Percentiles rank a stretch among this genome's conserved stretches.
These are phyloP conservation scores for Tremella mesenterica DNA, from an alignment of 768 basidiomycete genomes.

Conservation along the genomic window DNA sequence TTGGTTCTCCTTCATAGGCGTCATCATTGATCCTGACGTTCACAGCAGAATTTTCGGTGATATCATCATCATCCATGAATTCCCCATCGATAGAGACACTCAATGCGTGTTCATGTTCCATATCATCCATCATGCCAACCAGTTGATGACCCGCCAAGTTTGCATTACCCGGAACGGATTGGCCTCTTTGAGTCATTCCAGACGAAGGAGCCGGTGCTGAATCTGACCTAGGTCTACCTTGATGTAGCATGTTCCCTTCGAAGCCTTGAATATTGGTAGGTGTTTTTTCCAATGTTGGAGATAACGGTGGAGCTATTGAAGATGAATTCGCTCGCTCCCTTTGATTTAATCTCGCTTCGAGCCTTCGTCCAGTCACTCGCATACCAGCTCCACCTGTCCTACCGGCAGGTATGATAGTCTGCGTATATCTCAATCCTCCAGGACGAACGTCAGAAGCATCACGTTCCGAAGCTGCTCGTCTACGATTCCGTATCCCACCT, in stretches of 20 bases:
- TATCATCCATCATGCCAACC: background rate
- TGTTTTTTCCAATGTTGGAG: background rate
- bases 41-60: background rate
- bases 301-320: background rate
- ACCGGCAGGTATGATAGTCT: conserved; percentile 72
- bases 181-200: background rate
- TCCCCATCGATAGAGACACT: background rate
- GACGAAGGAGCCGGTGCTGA: conserved; percentile 31
- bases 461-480: conserved; percentile 39
- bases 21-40: too few species aligned
- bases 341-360: conserved; percentile 1
- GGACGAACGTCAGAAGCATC: conserved; percentile 38
- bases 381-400: conserved; percentile 66
- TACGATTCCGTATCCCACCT: conserved; percentile 1
- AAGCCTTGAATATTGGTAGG: conserved; percentile 2
- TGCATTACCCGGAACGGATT: background rate
- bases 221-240: conserved; percentile 34
- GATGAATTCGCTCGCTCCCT: conserved; percentile 19
- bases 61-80: background rate
- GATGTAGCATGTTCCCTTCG: conserved; percentile 28
- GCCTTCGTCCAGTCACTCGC: conserved; percentile 54
- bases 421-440: conserved; percentile 64
- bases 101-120: background rate
- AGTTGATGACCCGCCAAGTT: background rate
- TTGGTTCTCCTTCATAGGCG: conserved; percentile 5